Evolutionary conservation across 345 rosid species (phyloP).

Genomic region (Geranium rotundifolium): DNA sequence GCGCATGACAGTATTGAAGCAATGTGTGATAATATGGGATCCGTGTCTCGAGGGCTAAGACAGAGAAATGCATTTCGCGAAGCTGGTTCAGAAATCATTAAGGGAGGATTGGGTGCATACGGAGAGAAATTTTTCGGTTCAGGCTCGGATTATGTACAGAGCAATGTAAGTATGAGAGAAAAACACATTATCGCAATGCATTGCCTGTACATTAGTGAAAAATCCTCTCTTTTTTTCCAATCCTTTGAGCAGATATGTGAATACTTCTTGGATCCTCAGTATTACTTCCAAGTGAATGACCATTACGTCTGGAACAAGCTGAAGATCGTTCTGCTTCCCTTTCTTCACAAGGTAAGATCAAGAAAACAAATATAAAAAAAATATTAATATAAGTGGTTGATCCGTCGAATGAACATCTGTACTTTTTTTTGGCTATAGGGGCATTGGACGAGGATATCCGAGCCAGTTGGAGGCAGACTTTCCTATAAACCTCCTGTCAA

Average conservation of each 20-base stretch:
- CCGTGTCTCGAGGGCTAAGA: constrained; percentile 57
- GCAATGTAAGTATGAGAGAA: constrained; percentile 63
- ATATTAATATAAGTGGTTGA: not conserved
- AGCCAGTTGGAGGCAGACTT: constrained; percentile 95
- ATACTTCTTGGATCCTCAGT: constrained; percentile 88
- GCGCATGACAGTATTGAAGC: constrained; percentile 15
- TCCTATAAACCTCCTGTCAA: constrained; percentile 90
- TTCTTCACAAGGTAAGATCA: constrained; percentile 68
- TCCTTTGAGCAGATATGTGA: constrained; percentile 53
- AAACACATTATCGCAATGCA: not conserved
- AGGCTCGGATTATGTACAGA: constrained; percentile 93
- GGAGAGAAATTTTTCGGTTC: constrained; percentile 86
- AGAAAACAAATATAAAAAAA: not conserved
- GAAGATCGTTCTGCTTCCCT: constrained; percentile 83
- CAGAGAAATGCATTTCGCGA: constrained; percentile 83
- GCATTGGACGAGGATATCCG: constrained; percentile 87
- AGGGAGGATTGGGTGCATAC: constrained; percentile 84
- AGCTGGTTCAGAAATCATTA: constrained; percentile 85
- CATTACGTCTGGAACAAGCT: constrained; percentile 94
- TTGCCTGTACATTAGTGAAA: no score
- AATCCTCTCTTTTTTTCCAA: no score
- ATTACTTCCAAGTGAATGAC: constrained; percentile 95
- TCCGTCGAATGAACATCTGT: not conserved
- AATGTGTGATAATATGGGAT: constrained; percentile 65
- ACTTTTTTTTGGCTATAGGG: constrained; percentile 31